Evolutionary conservation across 768 basidiomycete species (phyloP), one percentile per base, ranked within the genome.

Genomic region (Galerina sulciceps): DNA sequence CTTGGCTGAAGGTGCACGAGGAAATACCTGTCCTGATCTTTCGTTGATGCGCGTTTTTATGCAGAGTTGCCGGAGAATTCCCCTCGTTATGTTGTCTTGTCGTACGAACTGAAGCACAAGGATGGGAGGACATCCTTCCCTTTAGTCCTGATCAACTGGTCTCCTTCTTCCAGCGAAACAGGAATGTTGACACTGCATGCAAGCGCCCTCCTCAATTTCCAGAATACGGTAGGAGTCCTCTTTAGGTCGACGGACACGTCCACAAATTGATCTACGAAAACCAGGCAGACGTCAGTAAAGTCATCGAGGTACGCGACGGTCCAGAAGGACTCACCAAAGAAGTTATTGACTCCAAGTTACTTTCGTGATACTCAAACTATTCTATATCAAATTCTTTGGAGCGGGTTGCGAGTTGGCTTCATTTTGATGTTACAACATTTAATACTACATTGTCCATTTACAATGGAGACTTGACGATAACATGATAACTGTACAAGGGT

Each of bases 121-220:
- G 94, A 96, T 67, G 94, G 94, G 3, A 81, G 95, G 46, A 91
- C 81, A 59, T 94, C 92, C 1, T 92, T 88, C 65, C 94, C 94
- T 1, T 78, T 97, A 10, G 86, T 93, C 11, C 79, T 96, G 46
- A 76, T 97, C 71, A 95, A 96, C 76, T 97, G 94, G 94, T 84
- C 85, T 22, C 95, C 94, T 15, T 81, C 77, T 3, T 81, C 87
- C 8, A 88, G 87, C 65, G 93, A 95, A 70, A 93, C 84, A 31
- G 82, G 85, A 23, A 76, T 93, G 64, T 76, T 85, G 58, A 93
- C 93, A 4, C 79, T 96, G 5, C 91, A 97, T 65, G 94, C 94
- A 2, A 93, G 91, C 61, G 89, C 88, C 36, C 76, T 91, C 41
- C 68, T 92, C 51, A 83, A 88, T 62, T 96, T 97, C 75, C 91